A percentile compares a stretch with the other conserved stretches of the same genome.
Conservation (phyloP, 257 asterid species). For the Capsicum rhomboideum region DNA sequence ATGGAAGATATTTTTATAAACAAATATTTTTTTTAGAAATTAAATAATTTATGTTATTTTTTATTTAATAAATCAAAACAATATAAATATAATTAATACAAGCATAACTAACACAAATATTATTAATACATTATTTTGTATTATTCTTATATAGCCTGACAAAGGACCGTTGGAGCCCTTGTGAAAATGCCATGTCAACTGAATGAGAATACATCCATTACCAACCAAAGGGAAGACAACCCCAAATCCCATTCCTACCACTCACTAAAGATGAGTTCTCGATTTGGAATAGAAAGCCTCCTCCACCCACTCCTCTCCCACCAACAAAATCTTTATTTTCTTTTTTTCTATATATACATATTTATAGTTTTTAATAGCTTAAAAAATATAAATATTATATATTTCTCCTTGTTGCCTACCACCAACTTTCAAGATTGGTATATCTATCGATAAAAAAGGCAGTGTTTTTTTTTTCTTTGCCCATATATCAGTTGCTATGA, state of each 20-base stretch:
- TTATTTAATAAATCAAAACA: too few relatives aligned
- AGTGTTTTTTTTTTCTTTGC: constrained; percentile 1
- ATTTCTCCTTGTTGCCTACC: not conserved
- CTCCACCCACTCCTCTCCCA: constrained; percentile 65
- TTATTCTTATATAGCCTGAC: too few relatives aligned
- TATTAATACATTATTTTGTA: too few relatives aligned
- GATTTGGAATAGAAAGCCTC: constrained; percentile 55
- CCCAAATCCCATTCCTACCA: constrained; percentile 31
- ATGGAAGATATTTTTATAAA: too few relatives aligned
- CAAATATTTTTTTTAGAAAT: too few relatives aligned
- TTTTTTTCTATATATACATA: too few relatives aligned
- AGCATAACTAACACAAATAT: too few relatives aligned
- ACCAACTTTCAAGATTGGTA: constrained; percentile 2
- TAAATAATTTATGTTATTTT: too few relatives aligned
- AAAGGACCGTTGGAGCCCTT: not conserved
- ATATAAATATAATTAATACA: too few relatives aligned
- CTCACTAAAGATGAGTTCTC: constrained; percentile 61
- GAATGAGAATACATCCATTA: not conserved
- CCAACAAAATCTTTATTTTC: constrained; percentile 15
- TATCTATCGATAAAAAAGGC: not conserved
- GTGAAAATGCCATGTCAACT: not conserved
- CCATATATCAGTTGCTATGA: constrained; percentile 2
- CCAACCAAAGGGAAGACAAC: not conserved
- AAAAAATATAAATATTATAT: not conserved
- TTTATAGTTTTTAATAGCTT: not conserved